Base-by-base conservation (phyloP, 192 early-diverging fungal genomes). In the Podila epicladia region DNA sequence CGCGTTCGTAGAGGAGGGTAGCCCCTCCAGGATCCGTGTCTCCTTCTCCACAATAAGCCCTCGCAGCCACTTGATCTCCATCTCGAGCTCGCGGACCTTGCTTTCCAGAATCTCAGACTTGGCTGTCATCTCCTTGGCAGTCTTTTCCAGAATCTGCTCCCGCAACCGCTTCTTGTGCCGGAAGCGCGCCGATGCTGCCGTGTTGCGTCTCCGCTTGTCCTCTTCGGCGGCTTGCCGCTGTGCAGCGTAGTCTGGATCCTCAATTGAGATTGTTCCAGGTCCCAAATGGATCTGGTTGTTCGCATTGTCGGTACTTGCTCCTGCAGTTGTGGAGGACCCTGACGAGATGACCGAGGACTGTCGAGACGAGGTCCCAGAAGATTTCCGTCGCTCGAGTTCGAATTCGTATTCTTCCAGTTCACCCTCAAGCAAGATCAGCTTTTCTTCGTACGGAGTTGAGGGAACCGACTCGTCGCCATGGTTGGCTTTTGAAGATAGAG, bases 171-270 rank as follows among this genome's bases (percentile, higher is more conserved):
- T 99, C 85, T 97, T 96, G 33, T 93, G 87, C 17, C 98, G 92
- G 87, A 99, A 99, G 31, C 98, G 88, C 20, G 97, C 97, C 3
- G 94, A 96, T 0, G 98, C 98, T 4, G 92, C 96, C 1, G 97
- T 99, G 87, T 99, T 99, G 41, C 97, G 88, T n/a, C 92, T 86
- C 49, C 97, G 89, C 84, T 98, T 97, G 80, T 99, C 96, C 50
- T 92, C 94, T 51, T 92, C 90, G 13, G 88, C 89, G 8, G 85
- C 75, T 5, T 62, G 41, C 35, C 73, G 57, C 22, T 55, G 64
- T 19, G 41, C 24, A 12, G 70, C 69, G 51, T 72, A 67, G 15
- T 84, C 83, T 8, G 73, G 61, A 32, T 84, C 83, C 22, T 75
- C 66, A 8, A 26, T 49, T 5, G 67, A 69, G 9, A 64, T 33